phyloP scores from a whole-genome alignment of 108 stramenopile genomes.

The Discostella stelligeroides region DNA sequence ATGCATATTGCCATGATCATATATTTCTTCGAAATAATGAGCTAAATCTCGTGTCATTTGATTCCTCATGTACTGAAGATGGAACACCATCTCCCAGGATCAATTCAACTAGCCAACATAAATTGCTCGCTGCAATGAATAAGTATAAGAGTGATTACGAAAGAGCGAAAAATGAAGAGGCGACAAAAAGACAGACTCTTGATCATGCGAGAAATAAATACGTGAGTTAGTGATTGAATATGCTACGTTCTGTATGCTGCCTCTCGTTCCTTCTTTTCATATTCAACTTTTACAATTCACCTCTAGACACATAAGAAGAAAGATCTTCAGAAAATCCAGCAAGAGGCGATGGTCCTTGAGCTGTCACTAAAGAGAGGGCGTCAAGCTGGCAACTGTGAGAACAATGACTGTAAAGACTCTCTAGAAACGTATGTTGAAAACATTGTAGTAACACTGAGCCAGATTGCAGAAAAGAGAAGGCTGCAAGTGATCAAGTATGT shows the following conservation, averaged over 20 bases:
- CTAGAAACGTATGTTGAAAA: slow-evolving; percentile 14
- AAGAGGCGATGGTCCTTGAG: slow-evolving; percentile 5
- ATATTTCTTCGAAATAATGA: not conserved
- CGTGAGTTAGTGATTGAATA: slow-evolving; percentile 5
- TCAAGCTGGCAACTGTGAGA: slow-evolving; percentile 2
- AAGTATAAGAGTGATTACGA: slow-evolving; percentile 31
- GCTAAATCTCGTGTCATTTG: not conserved
- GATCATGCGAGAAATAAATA: slow-evolving; percentile 17
- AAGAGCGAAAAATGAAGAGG: slow-evolving; percentile 15
- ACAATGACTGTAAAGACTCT: slow-evolving; percentile 4
- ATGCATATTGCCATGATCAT: not conserved
- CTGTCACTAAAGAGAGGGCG: slow-evolving; percentile 3
- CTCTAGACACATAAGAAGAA: slow-evolving; percentile 8
- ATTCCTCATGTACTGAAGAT: slow-evolving; percentile 1
- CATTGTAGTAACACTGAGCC: slow-evolving; percentile 13
- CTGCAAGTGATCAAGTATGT: slow-evolving; percentile 22
- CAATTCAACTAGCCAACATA: slow-evolving; percentile 17
- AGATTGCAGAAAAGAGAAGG: slow-evolving; percentile 22
- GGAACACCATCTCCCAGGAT: slow-evolving; percentile 22
- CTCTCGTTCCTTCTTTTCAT: not conserved
- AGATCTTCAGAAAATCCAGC: slow-evolving; percentile 16
- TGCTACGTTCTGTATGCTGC: not conserved
- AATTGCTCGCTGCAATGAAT: slow-evolving; percentile 27
- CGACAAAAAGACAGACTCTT: slow-evolving; percentile 11
- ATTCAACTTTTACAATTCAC: not conserved